Percentiles rank a stretch among this genome's conserved stretches.
phyloP scores from a whole-genome alignment of 805 yeast genomes.

The Wickerhamiella musiphila region DNA sequence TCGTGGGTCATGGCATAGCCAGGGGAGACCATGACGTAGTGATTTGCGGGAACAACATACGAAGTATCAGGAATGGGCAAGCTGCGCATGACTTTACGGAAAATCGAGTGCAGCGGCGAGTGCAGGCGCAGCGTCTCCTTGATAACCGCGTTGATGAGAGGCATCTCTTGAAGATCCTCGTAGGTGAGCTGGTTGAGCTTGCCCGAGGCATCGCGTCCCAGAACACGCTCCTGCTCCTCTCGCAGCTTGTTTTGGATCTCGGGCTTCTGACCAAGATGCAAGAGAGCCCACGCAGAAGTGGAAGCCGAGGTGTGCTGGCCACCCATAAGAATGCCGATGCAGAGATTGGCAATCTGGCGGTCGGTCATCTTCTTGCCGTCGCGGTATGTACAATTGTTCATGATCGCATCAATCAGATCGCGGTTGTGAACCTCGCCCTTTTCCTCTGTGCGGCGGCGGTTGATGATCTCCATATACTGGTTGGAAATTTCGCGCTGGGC shows the following conservation, averaged over 20 bases:
- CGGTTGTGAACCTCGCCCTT: conserved; percentile 65
- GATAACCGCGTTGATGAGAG: conserved; percentile 63
- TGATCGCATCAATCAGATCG: conserved; percentile 76
- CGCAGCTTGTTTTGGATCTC: conserved; percentile 68
- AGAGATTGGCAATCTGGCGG: conserved; percentile 78
- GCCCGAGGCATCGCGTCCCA: conserved; percentile 23
- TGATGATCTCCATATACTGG: conserved; percentile 68
- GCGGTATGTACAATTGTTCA: conserved; percentile 70
- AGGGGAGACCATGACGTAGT: conserved; percentile 81
- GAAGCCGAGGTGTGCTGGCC: conserved; percentile 98
- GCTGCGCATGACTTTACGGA: conserved; percentile 73
- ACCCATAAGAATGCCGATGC: conserved; percentile 95
- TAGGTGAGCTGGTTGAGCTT: conserved; percentile 45
- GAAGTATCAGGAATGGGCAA: conserved; percentile 63
- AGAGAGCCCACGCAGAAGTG: conserved; percentile 85
- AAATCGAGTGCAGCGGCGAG: conserved; percentile 89
- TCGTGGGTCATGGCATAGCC: conserved; percentile 75
- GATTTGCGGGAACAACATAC: conserved; percentile 75
- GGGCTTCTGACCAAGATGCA: conserved; percentile 79
- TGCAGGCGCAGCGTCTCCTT: conserved; percentile 92
- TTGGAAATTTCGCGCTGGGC: conserved; percentile 71
- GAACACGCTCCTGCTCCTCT: conserved; percentile 51
- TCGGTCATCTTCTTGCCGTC: conserved; percentile 93
- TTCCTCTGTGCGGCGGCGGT: conserved; percentile 30
- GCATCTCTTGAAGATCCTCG: conserved; percentile 69